Evolutionary conservation across 306 rosid genomes (phyloP).

Genomic region (Comarum palustre): DNA sequence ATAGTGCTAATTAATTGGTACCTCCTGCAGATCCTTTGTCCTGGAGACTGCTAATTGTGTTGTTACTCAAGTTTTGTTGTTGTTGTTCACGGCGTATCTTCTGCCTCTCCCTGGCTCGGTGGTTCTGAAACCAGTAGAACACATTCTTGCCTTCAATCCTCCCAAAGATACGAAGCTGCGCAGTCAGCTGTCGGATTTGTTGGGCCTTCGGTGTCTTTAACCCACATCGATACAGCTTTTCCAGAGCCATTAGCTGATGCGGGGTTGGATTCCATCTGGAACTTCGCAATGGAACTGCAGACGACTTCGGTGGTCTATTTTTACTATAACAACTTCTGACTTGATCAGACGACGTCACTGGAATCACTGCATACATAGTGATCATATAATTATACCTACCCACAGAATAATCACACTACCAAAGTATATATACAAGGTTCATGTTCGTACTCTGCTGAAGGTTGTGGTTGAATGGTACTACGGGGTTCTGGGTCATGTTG

Average conservation of each 20-base stretch:
- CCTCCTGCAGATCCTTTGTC: not conserved
- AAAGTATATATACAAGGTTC: not conserved
- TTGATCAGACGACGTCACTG: not conserved
- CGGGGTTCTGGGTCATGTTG: not conserved
- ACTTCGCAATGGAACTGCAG: slow-evolving; percentile 26
- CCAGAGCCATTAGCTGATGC: slow-evolving; percentile 51
- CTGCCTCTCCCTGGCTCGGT: slow-evolving; percentile 74
- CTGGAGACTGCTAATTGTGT: not conserved
- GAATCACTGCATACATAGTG: not conserved
- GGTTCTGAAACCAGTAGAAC: slow-evolving; percentile 82
- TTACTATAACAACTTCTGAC: not conserved
- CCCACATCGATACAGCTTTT: slow-evolving; percentile 59
- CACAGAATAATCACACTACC: not conserved
- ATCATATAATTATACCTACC: not conserved
- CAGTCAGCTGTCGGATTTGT: slow-evolving; percentile 61
- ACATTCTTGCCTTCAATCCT: slow-evolving; percentile 75
- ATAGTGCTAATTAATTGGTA: not conserved
- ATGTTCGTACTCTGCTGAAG: not conserved
- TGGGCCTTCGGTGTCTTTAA: slow-evolving; percentile 60
- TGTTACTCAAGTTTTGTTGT: not conserved
- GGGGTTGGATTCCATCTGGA: slow-evolving; percentile 75
- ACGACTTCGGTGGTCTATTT: not conserved
- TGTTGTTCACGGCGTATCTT: slow-evolving; percentile 43
- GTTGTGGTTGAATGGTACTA: not conserved
- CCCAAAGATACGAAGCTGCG: slow-evolving; percentile 56